Evolutionary conservation across 768 basidiomycete genomes (phyloP), one percentile per base, ranked within the genome.

Genomic region (Lactarius hatsudake): DNA sequence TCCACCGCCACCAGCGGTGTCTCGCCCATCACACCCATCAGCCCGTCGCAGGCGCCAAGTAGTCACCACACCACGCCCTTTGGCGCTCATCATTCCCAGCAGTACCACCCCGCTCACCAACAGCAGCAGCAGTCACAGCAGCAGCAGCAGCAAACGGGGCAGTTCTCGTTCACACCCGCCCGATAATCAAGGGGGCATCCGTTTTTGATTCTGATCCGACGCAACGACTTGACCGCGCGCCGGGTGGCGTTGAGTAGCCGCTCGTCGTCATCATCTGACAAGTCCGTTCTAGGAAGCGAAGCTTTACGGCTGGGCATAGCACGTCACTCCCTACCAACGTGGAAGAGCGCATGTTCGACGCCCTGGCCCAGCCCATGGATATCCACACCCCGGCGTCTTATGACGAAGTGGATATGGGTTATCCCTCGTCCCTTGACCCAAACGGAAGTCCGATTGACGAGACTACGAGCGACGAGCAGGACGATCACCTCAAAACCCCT

Each of bases 281-380:
- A 86, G 60, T 82, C 83, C 54, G 81, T 88, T 12, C 88, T 1
- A 80, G 87, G 43, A 90, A 90, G 76, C 82, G 89, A 66, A 87
- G 86, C 73, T 87, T 89, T 73, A 85, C 80, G 2, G 76, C 78
- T 61, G 74, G 77, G 13, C 51, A 53, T 53, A 28, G 51, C 3
- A 74, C 82, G 20, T 79, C 84, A 30, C 75, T 78, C 57, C 60
- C 72, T 45, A 71, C 76, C 38, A 71, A 69, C 66, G 64, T 77
- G 36, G 79, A 79, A 69, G 79, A 78, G 69, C 61, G 68, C 54
- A 63, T 68, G 61, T 76, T 74, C 70, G 74, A 77, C 9, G 73
- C 78, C 63, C 72, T 77, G 45, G 74, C 74, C 61, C 77, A 68
- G 62, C 66, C 72, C 42, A 71, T 78, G 55, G 81, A 79, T 32